Evolutionary conservation across 306 rosid genomes (phyloP).

Genomic region (Acacia crassicarpa): DNA sequence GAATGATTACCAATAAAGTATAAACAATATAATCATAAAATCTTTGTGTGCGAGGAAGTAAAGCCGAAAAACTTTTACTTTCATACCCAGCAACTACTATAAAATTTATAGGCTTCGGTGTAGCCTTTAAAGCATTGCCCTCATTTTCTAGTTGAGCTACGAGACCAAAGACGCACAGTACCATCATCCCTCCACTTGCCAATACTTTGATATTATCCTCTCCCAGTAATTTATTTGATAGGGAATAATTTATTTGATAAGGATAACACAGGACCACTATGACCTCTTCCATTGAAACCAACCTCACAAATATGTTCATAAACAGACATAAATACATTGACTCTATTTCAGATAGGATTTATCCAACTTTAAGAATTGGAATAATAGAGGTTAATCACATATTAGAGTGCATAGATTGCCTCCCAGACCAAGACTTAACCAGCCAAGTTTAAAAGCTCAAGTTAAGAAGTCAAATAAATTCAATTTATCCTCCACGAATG

Average conservation of each 20-base stretch:
- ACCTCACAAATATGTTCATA: too few species aligned
- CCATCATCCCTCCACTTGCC: conserved; percentile 97
- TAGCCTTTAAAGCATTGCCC: conserved; percentile 73
- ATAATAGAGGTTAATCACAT: conserved; percentile 1
- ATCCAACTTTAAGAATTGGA: background rate
- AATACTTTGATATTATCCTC: conserved; percentile 61
- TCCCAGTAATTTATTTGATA: conserved; percentile 77
- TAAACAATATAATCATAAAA: conserved; percentile 6
- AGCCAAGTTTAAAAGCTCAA: background rate
- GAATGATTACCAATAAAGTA: background rate
- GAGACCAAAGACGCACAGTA: conserved; percentile 88
- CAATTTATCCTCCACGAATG: background rate
- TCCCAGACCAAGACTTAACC: conserved; percentile 1
- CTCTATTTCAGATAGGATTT: too few species aligned
- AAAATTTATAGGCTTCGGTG: conserved; percentile 66
- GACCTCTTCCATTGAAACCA: too few species aligned
- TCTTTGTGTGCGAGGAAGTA: background rate
- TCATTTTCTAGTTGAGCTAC: conserved; percentile 60
- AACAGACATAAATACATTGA: too few species aligned
- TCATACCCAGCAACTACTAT: conserved; percentile 83
- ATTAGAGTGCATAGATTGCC: conserved; percentile 1
- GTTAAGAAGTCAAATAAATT: background rate
- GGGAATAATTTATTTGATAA: too few species aligned
- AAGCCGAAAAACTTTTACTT: conserved; percentile 10
- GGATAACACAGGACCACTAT: too few species aligned